phyloP scores from a whole-genome alignment of 192 early-diverging fungal genomes.

The Phycomyces nitens region DNA sequence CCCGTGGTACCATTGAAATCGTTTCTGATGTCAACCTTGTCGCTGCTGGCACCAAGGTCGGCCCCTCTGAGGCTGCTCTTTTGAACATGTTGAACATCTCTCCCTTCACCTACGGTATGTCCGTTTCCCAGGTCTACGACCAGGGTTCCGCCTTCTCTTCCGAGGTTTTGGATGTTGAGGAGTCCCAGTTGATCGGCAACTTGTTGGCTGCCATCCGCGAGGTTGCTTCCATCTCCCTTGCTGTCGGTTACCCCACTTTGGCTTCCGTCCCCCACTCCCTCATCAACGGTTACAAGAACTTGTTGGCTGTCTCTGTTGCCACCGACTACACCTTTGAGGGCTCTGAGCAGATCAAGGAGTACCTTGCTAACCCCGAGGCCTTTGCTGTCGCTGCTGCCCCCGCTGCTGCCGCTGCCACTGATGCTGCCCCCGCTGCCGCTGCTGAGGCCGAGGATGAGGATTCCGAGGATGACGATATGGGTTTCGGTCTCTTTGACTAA shows the following conservation, averaged over 20 bases:
- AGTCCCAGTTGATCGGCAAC: constrained; percentile 61
- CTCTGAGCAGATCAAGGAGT: constrained; percentile 92
- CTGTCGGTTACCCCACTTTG: constrained; percentile 70
- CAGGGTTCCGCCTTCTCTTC: constrained; percentile 86
- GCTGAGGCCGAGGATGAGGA: constrained; percentile 15
- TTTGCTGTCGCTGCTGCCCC: constrained; percentile 80
- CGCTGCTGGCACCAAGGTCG: constrained; percentile 88
- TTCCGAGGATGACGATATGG: constrained; percentile 25
- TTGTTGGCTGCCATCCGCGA: constrained; percentile 67
- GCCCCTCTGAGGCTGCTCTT: constrained; percentile 96
- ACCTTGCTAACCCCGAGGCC: constrained; percentile 87
- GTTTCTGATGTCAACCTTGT: constrained; percentile 92
- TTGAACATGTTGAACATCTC: constrained; percentile 99
- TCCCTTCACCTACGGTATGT: constrained; percentile 99
- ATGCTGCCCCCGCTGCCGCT: constrained; percentile 7
- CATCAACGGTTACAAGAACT: constrained; percentile 97
- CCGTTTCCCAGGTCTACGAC: constrained; percentile 90
- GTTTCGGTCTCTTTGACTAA: constrained; percentile 35
- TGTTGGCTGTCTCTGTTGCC: constrained; percentile 85
- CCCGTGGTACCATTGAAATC: constrained; percentile 99
- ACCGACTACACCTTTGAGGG: constrained; percentile 90
- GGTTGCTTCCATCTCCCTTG: constrained; percentile 82
- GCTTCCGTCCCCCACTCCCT: constrained; percentile 93
- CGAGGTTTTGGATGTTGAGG: constrained; percentile 87
- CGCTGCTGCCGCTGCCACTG: constrained; percentile 43